Base-by-base conservation (phyloP, 352 stramenopile genomes). In the Aphanomyces euteiches region DNA sequence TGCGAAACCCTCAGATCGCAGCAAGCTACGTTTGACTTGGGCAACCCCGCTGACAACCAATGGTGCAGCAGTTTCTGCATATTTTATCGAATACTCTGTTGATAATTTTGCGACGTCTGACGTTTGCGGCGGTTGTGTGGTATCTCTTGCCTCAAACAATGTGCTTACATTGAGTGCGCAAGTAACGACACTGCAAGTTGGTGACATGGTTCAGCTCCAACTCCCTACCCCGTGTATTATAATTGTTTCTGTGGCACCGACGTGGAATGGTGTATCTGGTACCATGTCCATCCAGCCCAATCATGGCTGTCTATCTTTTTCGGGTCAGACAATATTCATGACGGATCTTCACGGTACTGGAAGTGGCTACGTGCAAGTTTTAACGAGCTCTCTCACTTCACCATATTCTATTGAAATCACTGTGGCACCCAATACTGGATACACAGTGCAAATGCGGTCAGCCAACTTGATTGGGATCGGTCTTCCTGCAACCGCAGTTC, bases 21-120 rank as follows among this genome's bases (percentile, higher is more conserved):
- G 87, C 10, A 79, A 78, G 6, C 75, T 98, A 2, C 89, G 89
- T 15, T 80, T 98, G 21, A 85, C 84, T 59, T 98, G 94, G 93
- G 75, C 89, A 54, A 69, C 80, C 0, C 83, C 89, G 12, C 57
- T 53, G 1, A 85, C 77, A 3, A 72, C 57, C 7, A 92, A 97
- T 53, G 93, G 93, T 5, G 82, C 83, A 0, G 54, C 75, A 1
- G 66, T 98, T 5, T 66, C 68, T 1, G 73, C 79, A 7, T 98
- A 96, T 75, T 38, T 90, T 4, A 77, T 98, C n/a, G 90, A 97
- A 66, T 96, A 90, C 77, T 94, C 87, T 1, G 81, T 81, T 0
- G 75, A 85, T 47, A 75, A 66, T 7, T 92, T 92, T 72, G 67
- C 69, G 3, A 57, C 70, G 1, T 72, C 77, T 0, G 7, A 56